Evolutionary conservation across 73 alveolate species (phyloP).

Genomic region (Stentor roeselii): DNA sequence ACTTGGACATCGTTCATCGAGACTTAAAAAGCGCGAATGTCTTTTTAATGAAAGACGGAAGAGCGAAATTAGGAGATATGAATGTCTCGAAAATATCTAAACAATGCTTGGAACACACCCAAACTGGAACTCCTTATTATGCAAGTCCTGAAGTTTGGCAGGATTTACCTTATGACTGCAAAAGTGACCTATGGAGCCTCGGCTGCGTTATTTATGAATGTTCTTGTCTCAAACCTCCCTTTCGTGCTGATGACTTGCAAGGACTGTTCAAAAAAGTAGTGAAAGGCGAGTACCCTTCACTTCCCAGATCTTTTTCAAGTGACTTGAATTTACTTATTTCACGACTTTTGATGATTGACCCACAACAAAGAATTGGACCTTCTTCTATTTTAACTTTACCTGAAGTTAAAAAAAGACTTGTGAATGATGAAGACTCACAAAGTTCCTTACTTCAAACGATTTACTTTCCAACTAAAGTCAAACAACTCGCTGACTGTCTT

Average conservation of each 20-base stretch:
- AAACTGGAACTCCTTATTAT: conserved; percentile 84
- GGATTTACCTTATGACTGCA: conserved; percentile 58
- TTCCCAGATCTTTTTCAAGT: conserved; percentile 56
- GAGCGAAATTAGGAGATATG: conserved; percentile 73
- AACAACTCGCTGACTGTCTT: no score
- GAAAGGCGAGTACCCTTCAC: conserved; percentile 66
- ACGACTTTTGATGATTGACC: no score
- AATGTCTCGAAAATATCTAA: conserved; percentile 62
- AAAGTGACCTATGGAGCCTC: conserved; percentile 78
- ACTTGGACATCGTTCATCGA: conserved; percentile 64
- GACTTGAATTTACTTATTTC: no score
- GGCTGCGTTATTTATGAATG: conserved; percentile 84
- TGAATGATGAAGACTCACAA: no score
- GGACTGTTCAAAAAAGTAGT: conserved; percentile 68
- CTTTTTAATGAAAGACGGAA: conserved; percentile 56
- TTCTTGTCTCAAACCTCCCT: conserved; percentile 75
- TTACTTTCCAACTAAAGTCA: no score
- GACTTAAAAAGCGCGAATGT: conserved; percentile 77
- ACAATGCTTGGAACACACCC: conserved; percentile 35
- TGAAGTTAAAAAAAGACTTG: no score
- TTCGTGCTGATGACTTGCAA: conserved; percentile 71
- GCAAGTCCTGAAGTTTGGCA: conserved; percentile 85
- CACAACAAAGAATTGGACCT: no score
- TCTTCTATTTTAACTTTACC: no score
- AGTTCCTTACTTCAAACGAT: no score